A percentile compares a stretch with the other conserved stretches of the same genome.
phyloP scores from a whole-genome alignment of 1,284 basidiomycete species.

The Tranzscheliella williamsii region DNA sequence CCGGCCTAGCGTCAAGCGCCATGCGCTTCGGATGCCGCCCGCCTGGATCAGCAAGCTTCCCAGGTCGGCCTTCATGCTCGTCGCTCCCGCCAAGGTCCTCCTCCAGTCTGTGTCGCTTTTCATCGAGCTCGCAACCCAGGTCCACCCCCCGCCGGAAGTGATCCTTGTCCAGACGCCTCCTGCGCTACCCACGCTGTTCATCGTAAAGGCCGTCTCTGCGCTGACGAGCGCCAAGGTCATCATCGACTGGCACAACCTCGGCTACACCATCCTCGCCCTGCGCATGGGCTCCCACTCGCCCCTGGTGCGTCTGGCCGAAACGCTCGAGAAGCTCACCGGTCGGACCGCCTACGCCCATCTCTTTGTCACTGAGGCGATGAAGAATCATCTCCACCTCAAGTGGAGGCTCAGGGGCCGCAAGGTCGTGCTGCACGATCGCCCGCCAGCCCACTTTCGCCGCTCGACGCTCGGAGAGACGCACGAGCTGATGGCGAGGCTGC shows the following conservation, averaged over 20 bases:
- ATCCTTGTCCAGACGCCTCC: constrained; percentile 95
- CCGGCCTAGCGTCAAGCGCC: constrained; percentile 46
- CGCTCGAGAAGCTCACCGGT: constrained; percentile 48
- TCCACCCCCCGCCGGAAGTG: constrained; percentile 76
- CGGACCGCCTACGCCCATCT: constrained; percentile 78
- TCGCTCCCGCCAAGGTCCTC: constrained; percentile 78
- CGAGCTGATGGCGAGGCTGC: constrained; percentile 19
- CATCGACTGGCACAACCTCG: constrained; percentile 99
- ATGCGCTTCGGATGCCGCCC: constrained; percentile 71
- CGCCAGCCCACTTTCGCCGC: constrained; percentile 16
- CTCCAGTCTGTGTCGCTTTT: constrained; percentile 46
- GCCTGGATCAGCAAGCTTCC: constrained; percentile 67
- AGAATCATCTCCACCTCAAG: constrained; percentile 70
- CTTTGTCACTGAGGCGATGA: constrained; percentile 91
- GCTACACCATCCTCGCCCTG: constrained; percentile 87
- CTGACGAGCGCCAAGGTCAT: constrained; percentile 79
- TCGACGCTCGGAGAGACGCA: constrained; percentile 25
- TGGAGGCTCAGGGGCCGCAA: constrained; percentile 68
- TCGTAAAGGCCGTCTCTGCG: constrained; percentile 75
- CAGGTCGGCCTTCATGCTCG: constrained; percentile 69
- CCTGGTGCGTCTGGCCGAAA: constrained; percentile 69
- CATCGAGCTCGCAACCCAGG: constrained; percentile 61
- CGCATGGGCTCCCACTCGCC: constrained; percentile 72
- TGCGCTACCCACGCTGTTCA: constrained; percentile 85
- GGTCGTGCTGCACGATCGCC: constrained; percentile 65